These are phyloP conservation scores for Ceratobasidium sp. DNA, from an alignment of 1,284 basidiomycete genomes.

Conservation along the genomic window DNA sequence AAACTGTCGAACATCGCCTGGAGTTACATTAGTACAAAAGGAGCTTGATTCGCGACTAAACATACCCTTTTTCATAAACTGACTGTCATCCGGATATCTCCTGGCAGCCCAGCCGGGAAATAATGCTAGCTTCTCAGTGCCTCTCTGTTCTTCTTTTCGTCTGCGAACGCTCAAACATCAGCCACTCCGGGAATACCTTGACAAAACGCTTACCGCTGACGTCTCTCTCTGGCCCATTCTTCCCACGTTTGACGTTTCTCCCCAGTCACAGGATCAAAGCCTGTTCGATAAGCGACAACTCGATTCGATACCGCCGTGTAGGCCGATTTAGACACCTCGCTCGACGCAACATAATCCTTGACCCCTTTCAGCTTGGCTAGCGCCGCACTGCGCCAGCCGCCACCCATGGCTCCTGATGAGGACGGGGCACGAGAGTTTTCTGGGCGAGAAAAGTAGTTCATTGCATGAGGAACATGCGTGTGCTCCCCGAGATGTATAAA, in stretches of 20 bases:
- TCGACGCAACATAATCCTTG: constrained; percentile 28
- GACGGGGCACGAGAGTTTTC: not conserved
- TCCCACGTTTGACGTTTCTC: constrained; percentile 39
- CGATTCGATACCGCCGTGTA: constrained; percentile 31
- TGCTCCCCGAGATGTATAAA: not conserved
- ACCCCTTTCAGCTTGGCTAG: constrained; percentile 10
- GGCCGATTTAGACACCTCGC: constrained; percentile 31
- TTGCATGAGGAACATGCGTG: not conserved
- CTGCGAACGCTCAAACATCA: constrained; percentile 5
- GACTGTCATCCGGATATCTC: constrained; percentile 21
- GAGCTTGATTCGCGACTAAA: not conserved
- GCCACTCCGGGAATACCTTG: not conserved
- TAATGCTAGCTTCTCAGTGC: constrained; percentile 46
- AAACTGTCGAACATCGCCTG: constrained; percentile 52
- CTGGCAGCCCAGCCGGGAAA: constrained; percentile 42
- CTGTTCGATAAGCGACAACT: constrained; percentile 25
- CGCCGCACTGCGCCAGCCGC: constrained; percentile 14
- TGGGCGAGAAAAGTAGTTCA: constrained; percentile 19
- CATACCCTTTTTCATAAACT: constrained; percentile 1
- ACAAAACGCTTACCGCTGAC: constrained; percentile 12
- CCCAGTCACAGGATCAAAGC: constrained; percentile 26
- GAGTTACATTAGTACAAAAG: not conserved
- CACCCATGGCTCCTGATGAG: not conserved
- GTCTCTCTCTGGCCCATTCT: constrained; percentile 39
- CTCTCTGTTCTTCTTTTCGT: constrained; percentile 43